Evolutionary conservation across 2,329 filamentous ascomycete genomes (phyloP).

Genomic region (Colletotrichum tropicale): DNA sequence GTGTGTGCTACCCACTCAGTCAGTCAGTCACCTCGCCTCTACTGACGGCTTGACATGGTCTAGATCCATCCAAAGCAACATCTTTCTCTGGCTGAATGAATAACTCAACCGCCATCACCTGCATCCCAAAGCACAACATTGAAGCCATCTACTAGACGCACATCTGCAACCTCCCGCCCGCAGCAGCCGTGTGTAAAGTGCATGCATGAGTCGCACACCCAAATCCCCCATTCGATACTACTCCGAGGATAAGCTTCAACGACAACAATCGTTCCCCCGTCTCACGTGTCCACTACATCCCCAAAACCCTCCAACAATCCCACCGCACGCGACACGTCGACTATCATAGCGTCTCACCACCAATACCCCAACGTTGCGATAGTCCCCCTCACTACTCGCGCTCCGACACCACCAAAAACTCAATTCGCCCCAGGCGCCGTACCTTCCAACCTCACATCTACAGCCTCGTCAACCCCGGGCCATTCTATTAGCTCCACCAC

Average conservation of each 20-base stretch:
- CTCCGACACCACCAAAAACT: background rate
- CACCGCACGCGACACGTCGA: background rate
- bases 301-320: background rate
- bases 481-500: background rate
- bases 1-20: background rate
- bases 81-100: rapidly evolving
- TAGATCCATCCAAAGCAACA: background rate
- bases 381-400: background rate
- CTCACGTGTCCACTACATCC: background rate
- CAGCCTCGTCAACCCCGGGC: background rate
- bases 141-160: background rate
- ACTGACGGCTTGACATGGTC: background rate
- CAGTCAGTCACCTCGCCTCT: background rate
- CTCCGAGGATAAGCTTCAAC: background rate
- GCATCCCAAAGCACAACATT: background rate
- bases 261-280: background rate
- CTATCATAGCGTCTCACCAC: background rate
- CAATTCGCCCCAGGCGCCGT: background rate
- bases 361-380: background rate
- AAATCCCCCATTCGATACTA: background rate
- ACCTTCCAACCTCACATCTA: background rate
- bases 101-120: background rate
- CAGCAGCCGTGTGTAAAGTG: background rate
- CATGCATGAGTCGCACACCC: background rate
- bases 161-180: background rate